These are phyloP conservation scores for Sordaria brevicollis DNA, from an alignment of 495 filamentous ascomycete genomes.

Conservation along the genomic window DNA sequence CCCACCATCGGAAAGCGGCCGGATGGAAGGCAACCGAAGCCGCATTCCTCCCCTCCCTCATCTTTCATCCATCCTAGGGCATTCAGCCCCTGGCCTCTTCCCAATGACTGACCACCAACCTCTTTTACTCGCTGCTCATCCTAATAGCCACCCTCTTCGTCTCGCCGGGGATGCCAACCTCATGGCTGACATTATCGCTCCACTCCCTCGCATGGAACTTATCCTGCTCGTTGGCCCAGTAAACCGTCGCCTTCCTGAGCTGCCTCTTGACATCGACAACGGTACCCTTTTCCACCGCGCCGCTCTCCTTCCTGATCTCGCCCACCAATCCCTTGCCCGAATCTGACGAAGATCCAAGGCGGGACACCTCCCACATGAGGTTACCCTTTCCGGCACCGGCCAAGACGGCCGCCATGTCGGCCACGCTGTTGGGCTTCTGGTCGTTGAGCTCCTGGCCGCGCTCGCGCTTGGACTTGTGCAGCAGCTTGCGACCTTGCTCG, in stretches of 20 bases:
- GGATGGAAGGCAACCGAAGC: neutral
- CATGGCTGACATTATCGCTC: conserved; percentile 58
- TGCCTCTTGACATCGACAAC: conserved; percentile 9
- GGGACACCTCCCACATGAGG: conserved; percentile 31
- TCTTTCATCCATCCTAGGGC: neutral
- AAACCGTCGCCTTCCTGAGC: conserved; percentile 38
- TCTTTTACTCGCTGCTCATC: neutral
- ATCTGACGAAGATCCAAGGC: conserved; percentile 19
- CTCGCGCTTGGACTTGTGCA: conserved; percentile 37
- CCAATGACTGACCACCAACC: neutral
- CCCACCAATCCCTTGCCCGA: too few species aligned
- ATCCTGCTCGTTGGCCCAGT: conserved; percentile 62
- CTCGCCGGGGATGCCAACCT: conserved; percentile 23
- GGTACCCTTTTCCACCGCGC: conserved; percentile 10
- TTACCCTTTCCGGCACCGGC: conserved; percentile 37
- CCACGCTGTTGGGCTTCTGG: conserved; percentile 79
- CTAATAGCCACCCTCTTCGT: neutral
- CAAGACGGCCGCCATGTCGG: conserved; percentile 77
- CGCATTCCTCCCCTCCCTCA: neutral
- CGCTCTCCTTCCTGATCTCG: conserved; percentile 13
- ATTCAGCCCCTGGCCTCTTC: neutral
- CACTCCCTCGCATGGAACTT: conserved; percentile 55
- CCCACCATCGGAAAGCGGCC: neutral
- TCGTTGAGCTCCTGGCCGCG: conserved; percentile 62
- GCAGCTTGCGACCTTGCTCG: conserved; percentile 31